A percentile compares a stretch with the other conserved stretches of the same genome.
phyloP scores from a whole-genome alignment of 805 yeast species.

The Saturnispora sanitii region DNA sequence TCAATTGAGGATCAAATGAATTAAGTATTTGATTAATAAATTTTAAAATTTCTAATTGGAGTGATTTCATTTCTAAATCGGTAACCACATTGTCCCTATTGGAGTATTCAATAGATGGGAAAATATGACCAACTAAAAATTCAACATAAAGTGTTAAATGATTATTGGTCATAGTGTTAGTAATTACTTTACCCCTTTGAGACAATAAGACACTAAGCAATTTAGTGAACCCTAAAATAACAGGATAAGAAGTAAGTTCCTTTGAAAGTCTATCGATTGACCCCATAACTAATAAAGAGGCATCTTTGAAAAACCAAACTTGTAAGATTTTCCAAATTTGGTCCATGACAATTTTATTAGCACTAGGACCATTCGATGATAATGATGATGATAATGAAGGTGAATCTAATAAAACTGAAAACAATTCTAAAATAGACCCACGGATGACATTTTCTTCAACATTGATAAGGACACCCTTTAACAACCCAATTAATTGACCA shows the following conservation, averaged over 20 bases:
- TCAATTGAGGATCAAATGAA: slow-evolving; percentile 43
- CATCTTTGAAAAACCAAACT: slow-evolving; percentile 61
- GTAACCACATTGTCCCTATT: slow-evolving; percentile 18
- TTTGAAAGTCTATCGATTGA: slow-evolving; percentile 29
- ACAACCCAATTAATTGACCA: slow-evolving; percentile 19
- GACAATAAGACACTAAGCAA: slow-evolving; percentile 34
- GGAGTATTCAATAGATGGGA: slow-evolving; percentile 41
- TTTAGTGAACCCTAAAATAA: slow-evolving; percentile 43
- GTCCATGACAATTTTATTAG: slow-evolving; percentile 4
- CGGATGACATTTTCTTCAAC: slow-evolving; percentile 22
- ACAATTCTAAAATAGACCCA: slow-evolving; percentile 47
- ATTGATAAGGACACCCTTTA: slow-evolving; percentile 10
- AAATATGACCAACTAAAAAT: slow-evolving; percentile 56
- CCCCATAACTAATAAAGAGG: no score
- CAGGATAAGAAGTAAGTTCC: slow-evolving; percentile 7
- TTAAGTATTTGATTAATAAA: slow-evolving; percentile 39
- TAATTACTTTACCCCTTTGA: no score
- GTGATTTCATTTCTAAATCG: slow-evolving; percentile 27
- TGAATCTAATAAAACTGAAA: slow-evolving; percentile 44
- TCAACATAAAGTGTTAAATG: slow-evolving; percentile 83
- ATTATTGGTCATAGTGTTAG: no score
- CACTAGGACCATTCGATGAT: no score
- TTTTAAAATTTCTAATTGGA: slow-evolving; percentile 47
- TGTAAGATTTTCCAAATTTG: slow-evolving; percentile 65
- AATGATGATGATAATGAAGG: slow-evolving; percentile 28